Evolutionary conservation across 2,329 filamentous ascomycete genomes (phyloP), one percentile per base, ranked within the genome.

Genomic region (Sporothrix dimorphospora): DNA sequence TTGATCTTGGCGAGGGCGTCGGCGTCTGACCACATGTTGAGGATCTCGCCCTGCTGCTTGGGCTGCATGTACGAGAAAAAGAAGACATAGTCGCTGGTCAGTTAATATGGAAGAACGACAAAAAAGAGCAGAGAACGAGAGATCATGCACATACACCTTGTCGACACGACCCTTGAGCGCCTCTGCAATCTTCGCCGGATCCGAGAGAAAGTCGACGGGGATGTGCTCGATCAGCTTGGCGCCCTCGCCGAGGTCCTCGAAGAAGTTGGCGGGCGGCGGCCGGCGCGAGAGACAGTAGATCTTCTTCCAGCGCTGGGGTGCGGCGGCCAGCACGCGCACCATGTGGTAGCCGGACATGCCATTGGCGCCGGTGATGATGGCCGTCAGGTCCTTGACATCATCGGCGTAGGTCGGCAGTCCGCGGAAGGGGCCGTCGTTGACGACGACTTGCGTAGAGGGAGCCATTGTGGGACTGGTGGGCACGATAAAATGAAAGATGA

Each of bases 61-160:
- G 82, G 82, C 73, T 88, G 86, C n/a, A 86, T 79, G 78, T 88
- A 88, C 1, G 84, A 84, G 72, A 84, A 87, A 79, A 86, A 88
- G 78, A 87, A 87, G 24, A 86, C 79, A 74, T 87, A 82, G 73
- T 76, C 75, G 11, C 73, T 73, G 24, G 1, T 2, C 12, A 63
- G 42, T 38, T 51, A 42, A 5, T 42, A 42, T 3, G 27, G 12
- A 19, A 16, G 24, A 19, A 27, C 19, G 1, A 3, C 4, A 65
- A 5, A 27, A 16, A 65, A 27, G 27, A 27, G 9, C 4, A n/a
- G 14, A 1, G 6, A 19, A 2, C 1, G 4, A 21, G 16, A 21
- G 47, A 7, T 34, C 12, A 42, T 42, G 40, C 2, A 51, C 27
- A 4, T 68, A 68, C 65, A 69, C 66, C n/a, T 57, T 55, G 19